Evolutionary conservation across 257 asterid species (phyloP).

Genomic region (Jasminum sambac): DNA sequence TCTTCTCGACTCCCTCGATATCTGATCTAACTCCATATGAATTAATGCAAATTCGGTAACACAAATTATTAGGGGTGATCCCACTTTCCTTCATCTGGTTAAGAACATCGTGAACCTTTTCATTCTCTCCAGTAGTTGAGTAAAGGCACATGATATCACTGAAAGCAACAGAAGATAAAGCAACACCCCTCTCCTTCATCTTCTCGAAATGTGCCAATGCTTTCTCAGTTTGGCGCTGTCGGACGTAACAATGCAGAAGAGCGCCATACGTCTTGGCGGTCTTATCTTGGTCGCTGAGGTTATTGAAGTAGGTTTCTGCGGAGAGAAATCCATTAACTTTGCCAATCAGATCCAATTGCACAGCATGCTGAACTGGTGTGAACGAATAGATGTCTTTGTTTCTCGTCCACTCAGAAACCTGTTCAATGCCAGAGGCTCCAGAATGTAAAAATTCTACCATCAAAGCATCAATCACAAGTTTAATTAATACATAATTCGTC

Average conservation of each 20-base stretch:
- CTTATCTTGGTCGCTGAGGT: conserved; percentile 60
- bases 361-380: conserved; percentile 71
- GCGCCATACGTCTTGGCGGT: conserved; percentile 73
- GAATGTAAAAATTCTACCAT: neutral
- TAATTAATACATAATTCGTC: neutral
- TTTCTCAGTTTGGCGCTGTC: conserved; percentile 52
- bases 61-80: conserved; percentile 63
- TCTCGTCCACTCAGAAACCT: conserved; percentile 76
- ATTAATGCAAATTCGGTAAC: conserved; percentile 80
- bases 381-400: conserved; percentile 40
- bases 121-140: conserved; percentile 45
- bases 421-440: conserved; percentile 7
- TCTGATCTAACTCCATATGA: conserved; percentile 67
- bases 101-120: conserved; percentile 53
- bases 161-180: conserved; percentile 51
- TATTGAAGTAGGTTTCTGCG: conserved; percentile 70
- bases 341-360: conserved; percentile 79
- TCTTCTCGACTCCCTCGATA: conserved; percentile 61
- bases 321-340: conserved; percentile 59
- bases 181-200: conserved; percentile 64
- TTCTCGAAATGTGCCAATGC: conserved; percentile 49
- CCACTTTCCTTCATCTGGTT: conserved; percentile 51
- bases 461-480: neutral
- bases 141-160: conserved; percentile 73
- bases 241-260: conserved; percentile 77